Base-by-base conservation (phyloP, 805 yeast species). In the Zygosaccharomyces siamensis region DNA sequence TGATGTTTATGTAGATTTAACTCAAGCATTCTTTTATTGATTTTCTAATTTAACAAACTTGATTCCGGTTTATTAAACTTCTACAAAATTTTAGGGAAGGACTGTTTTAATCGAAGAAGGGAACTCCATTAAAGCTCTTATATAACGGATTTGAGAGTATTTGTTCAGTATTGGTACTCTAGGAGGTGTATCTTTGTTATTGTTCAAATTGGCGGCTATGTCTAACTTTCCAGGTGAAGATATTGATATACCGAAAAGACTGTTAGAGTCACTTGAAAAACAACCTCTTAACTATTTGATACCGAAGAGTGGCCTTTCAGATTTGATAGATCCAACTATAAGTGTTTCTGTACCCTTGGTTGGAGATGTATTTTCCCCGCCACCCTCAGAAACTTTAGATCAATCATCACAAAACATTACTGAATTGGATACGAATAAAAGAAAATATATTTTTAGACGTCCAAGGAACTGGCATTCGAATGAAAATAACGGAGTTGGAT, bases 221-320 rank as follows among this genome's bases (percentile, higher is more conserved):
- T 45, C 61, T 32, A 56, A 43, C 18, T 64, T 52, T 41, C 68
- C 69, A 8, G 68, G 67, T 14, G 66, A 64, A 46, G 43, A 59
- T 23, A 46, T 55, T 5, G 49, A 54, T 24, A 53, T 61, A 7
- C 66, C 69, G 10, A 60, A 62, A 42, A 52, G 59, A 4, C 41
- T 64, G n/a, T 23, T 58, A 2, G 67, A 59, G 12, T 57, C 64
- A 10, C 43, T 66, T 10, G 52, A 53, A 12, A 43, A 41, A 27
- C 62, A 58, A 39, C 68, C 69, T 7, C 37, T 66, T 6, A 57
- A 51, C 37, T 54, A 57, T 46, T 46, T 66, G 33, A 53, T 65
- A 2, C 70, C 70, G 3, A 66, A 66, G 40, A 57, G 50, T 21
- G 59, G 52, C 3, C 43, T 64, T 4, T 49, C 61, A 1, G 23